Base-by-base conservation (phyloP, 192 early-diverging fungal genomes). In the Entomortierella chlamydospora region DNA sequence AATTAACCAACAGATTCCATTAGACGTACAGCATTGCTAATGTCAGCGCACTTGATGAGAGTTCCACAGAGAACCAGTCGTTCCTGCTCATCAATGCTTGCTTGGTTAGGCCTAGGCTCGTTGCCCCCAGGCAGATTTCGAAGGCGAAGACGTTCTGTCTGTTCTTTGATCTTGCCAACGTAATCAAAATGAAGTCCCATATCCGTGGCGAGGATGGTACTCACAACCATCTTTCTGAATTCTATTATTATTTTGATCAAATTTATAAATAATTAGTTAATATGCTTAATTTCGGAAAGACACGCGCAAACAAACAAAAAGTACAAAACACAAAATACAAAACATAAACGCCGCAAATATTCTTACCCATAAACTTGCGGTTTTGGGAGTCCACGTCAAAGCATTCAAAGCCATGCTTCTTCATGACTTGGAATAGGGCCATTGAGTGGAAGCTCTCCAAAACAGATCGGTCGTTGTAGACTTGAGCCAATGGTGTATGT, bases 401-500 rank as follows among this genome's bases (percentile, higher is more conserved):
- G 37, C 81, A 74, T 57, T 88, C 85, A 54, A 90, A 73, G 22
- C 83, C 84, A 72, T 86, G 82, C 30, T 88, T 84, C 55, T 90
- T 84, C 73, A 91, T 87, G 8, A 91, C 45, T 18, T 89, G 86
- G 68, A 91, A 95, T 28, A 93, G 81, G 25, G 91, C 86, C 74
- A 92, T 90, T 0, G 91, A 89, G 76, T 99, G 97, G 85, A 96
- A 95, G 84, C 94, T 94, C 73, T 99, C 97, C 17, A 99, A 87
- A 22, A 99, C 94, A 7, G 95, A 94, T 61, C 88, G 88, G 83
- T 99, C 96, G 81, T 97, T 97, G 89, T 97, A 99, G 15, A 96
- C 77, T 55, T 93, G 81, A 28, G 97, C 94, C 63, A 97, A 86
- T 57, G 95, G 94, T 20, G 95, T 91, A 30, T 81, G 83, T 1